phyloP scores from a whole-genome alignment of 352 stramenopile species.

The Pythium plurisporium region DNA sequence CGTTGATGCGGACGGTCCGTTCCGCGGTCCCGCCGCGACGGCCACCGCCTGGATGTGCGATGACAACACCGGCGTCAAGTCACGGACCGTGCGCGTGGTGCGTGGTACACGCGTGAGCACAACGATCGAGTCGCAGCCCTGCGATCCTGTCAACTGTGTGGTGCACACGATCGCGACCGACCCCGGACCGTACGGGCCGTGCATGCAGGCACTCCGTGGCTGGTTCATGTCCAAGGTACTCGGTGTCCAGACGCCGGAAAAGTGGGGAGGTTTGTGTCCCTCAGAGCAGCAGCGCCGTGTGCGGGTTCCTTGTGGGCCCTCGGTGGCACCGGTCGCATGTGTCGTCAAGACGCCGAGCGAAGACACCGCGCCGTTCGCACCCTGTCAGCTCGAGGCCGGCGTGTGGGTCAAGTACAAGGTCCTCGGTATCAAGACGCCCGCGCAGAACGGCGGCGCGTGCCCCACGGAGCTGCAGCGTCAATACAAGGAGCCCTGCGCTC shows the following conservation, averaged over 20 bases:
- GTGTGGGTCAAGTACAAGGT: slow-evolving; percentile 4
- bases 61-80: neutral
- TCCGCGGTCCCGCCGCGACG: too few relatives aligned
- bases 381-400: neutral
- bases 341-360: neutral
- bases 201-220: neutral
- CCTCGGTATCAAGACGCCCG: neutral
- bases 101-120: too few relatives aligned
- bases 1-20: too few relatives aligned
- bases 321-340: too few relatives aligned
- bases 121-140: neutral
- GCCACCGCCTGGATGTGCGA: slow-evolving; percentile 4
- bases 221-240: neutral
- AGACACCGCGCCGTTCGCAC: neutral
- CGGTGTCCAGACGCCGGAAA: neutral
- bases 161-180: neutral
- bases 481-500: neutral
- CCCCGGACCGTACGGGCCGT: neutral
- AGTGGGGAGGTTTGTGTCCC: neutral
- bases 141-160: neutral
- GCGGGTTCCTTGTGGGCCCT: neutral
- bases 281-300: neutral
- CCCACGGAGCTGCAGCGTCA: neutral
- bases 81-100: too few relatives aligned
- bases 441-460: neutral